phyloP scores from a whole-genome alignment of 768 basidiomycete species.

The Tephrocybe sp. region DNA sequence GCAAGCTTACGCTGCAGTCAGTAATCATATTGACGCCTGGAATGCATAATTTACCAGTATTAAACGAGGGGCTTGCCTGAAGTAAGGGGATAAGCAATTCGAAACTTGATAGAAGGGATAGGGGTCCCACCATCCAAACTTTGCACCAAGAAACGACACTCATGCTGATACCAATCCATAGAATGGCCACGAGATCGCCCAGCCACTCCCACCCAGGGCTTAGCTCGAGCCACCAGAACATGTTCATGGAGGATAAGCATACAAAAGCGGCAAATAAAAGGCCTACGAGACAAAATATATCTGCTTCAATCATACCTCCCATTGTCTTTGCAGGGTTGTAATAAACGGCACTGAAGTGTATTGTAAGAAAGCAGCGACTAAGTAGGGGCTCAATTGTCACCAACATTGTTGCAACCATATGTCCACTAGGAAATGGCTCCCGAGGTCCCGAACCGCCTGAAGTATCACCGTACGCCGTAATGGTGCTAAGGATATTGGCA shows the following conservation, averaged over 20 bases:
- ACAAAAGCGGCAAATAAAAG: conserved; percentile 70
- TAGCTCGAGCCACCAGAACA: conserved; percentile 78
- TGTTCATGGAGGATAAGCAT: conserved; percentile 70
- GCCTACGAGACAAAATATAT: conserved; percentile 72
- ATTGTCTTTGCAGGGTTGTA: conserved; percentile 93
- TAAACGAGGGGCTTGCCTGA: conserved; percentile 77
- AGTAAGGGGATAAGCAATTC: neutral
- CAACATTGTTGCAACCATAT: conserved; percentile 92
- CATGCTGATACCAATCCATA: conserved; percentile 85
- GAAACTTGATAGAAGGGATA: neutral
- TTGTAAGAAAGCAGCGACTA: neutral
- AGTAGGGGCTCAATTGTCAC: conserved; percentile 23
- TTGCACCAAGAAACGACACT: conserved; percentile 87
- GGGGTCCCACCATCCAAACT: conserved; percentile 65
- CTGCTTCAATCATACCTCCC: conserved; percentile 91
- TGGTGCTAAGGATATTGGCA: conserved; percentile 63
- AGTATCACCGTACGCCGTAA: conserved; percentile 41
- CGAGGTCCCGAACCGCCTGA: conserved; percentile 35
- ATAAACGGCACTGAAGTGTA: conserved; percentile 62
- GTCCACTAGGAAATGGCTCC: conserved; percentile 73
- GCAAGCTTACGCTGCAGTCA: conserved; percentile 47
- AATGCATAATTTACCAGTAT: conserved; percentile 55
- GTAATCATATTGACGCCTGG: neutral
- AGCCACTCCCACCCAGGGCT: conserved; percentile 69
- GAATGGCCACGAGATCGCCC: conserved; percentile 68